Base-by-base conservation (phyloP, 139 green algal genomes). In the Edaphochlamys debaryana region DNA sequence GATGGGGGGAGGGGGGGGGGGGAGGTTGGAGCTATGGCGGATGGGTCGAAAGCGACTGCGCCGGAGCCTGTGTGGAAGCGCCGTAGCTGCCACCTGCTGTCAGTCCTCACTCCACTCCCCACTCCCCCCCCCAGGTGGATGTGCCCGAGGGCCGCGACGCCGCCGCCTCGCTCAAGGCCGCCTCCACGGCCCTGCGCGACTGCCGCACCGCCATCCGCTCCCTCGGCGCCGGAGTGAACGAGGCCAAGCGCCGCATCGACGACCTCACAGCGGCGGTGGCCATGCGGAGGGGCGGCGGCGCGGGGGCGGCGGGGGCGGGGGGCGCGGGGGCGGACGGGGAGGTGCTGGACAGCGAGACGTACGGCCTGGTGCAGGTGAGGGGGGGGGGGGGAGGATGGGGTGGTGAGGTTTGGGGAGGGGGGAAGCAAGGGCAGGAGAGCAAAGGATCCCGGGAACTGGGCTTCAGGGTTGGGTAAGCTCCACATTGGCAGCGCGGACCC, bases 241-340 rank as follows among this genome's bases (percentile, higher is more conserved):
- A 60, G 32, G 71, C 81, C 60, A 94, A 94, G 86, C 67, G 60
- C 29, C 81, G 87, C 11, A 95, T 95, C 41, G 91, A 95, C 80
- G 45, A 69, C 23, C 69, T 95, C 1, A 86, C 22, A 19, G 54
- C 36, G 8, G 67, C 54, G 42, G 67, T 74, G 40, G 50, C 66
- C 32, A 52, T 72, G 30, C 29, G 52, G 23, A 32, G 64, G 8
- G 42, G 60, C 60, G 62, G 62, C 42, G 64, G 9, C 2, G 64
- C 77, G 0, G 30, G 45, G 23, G 77, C 45, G 63, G 64, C 64
- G 27, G 77, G 64, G 8, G 75, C 86, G 25, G 69, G 48, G 13
- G 30, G 45, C 9, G 77, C 45, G 63, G 64, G 77, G 27, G 77
- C 45, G 8, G 75, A 87, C 30, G 69, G 48, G 13, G 89, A 88